These are phyloP conservation scores for Nannochloropsis granulata DNA, from an alignment of 108 stramenopile species.

Conservation along the genomic window DNA sequence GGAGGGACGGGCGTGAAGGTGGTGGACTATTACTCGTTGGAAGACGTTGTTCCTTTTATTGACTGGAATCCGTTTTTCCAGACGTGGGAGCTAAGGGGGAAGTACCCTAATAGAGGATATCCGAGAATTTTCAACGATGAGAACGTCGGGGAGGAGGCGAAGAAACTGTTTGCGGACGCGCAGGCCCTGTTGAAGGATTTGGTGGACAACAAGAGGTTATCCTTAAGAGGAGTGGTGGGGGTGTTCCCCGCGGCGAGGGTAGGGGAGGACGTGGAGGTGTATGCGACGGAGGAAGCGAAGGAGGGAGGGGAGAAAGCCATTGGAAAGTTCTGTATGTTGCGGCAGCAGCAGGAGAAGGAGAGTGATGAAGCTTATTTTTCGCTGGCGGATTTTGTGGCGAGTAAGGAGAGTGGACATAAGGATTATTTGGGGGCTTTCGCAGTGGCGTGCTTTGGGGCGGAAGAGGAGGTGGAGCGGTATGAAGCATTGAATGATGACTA, in stretches of 20 bases:
- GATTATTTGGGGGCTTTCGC: conserved; percentile 96
- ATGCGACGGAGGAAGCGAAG: conserved; percentile 58
- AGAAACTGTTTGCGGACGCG: conserved; percentile 94
- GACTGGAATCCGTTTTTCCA: conserved; percentile 66
- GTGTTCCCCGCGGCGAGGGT: conserved; percentile 83
- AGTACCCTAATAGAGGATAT: conserved; percentile 99
- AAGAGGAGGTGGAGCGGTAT: conserved; percentile 48
- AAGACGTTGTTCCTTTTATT: conserved; percentile 85
- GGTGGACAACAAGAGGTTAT: conserved; percentile 62
- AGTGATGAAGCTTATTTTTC: conserved; percentile 79
- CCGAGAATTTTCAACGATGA: conserved; percentile 98
- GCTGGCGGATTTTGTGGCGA: conserved; percentile 97
- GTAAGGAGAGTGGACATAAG: conserved; percentile 51
- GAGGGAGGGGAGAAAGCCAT: conserved; percentile 45
- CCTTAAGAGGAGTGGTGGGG: conserved; percentile 78
- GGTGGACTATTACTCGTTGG: conserved; percentile 53
- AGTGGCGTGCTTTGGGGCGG: conserved; percentile 89
- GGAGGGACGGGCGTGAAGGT: conserved; percentile 60
- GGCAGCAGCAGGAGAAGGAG: conserved; percentile 98
- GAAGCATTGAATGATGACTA: conserved; percentile 92
- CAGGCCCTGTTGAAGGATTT: conserved; percentile 73
- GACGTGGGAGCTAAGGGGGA: conserved; percentile 96
- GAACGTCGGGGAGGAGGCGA: conserved; percentile 84
- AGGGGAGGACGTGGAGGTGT: conserved; percentile 92
- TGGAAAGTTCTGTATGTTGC: conserved; percentile 86